phyloP scores from a whole-genome alignment of 257 asterid genomes.

The Ajuga chamaepitys region DNA sequence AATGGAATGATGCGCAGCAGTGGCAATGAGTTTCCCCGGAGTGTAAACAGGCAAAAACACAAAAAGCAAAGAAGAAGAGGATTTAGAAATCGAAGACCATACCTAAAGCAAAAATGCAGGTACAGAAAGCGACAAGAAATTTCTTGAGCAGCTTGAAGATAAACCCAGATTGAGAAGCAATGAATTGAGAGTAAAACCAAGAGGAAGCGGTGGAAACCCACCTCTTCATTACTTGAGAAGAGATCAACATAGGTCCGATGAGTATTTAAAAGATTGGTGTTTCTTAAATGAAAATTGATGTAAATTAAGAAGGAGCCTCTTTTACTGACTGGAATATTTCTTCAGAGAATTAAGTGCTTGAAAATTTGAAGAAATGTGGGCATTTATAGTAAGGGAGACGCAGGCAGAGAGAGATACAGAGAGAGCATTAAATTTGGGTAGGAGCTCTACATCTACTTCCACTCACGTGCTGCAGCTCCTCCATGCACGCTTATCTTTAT shows the following conservation, averaged over 20 bases:
- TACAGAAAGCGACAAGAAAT: conserved; percentile 36
- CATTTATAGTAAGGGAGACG: conserved; percentile 17
- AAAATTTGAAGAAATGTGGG: conserved; percentile 3
- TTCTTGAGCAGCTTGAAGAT: conserved; percentile 30
- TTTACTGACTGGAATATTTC: background rate
- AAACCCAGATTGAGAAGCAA: conserved; percentile 24
- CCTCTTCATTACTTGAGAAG: conserved; percentile 15
- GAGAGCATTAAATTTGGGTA: conserved; percentile 28
- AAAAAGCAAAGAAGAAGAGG: background rate
- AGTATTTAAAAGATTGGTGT: background rate
- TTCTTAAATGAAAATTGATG: background rate
- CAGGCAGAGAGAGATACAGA: background rate
- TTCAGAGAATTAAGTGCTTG: background rate
- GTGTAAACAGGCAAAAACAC: background rate
- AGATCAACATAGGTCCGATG: conserved; percentile 23
- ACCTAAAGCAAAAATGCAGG: conserved; percentile 66
- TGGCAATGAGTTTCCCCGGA: background rate
- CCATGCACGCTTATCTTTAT: conserved; percentile 22
- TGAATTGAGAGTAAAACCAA: conserved; percentile 16
- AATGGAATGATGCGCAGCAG: too few species aligned
- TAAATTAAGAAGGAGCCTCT: background rate
- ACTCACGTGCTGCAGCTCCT: conserved; percentile 27
- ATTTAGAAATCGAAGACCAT: conserved; percentile 6
- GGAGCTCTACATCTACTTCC: conserved; percentile 21
- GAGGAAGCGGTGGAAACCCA: conserved; percentile 29